Evolutionary conservation across 768 basidiomycete species (phyloP).

Genomic region (Mycena vulgaris): DNA sequence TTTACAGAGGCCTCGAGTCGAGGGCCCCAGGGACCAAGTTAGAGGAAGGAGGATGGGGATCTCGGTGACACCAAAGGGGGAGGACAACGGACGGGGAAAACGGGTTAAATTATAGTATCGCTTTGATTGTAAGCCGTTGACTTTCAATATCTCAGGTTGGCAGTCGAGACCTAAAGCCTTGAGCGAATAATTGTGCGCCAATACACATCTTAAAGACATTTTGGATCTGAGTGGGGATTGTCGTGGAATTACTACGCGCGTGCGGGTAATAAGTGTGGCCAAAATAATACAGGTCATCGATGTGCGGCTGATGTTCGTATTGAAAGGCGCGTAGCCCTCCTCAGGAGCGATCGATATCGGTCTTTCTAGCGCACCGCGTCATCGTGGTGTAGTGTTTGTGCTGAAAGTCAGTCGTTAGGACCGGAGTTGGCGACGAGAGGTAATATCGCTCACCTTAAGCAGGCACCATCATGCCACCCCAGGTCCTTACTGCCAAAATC

Average conservation of each 20-base stretch:
- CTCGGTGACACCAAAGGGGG: neutral
- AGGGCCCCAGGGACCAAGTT: constrained; percentile 8
- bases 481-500: constrained; percentile 79
- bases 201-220: too few species aligned
- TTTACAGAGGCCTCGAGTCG: neutral
- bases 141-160: too few species aligned
- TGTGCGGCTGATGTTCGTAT: neutral
- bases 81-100: neutral
- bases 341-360: neutral
- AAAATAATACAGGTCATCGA: neutral
- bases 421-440: neutral
- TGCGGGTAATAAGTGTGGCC: neutral
- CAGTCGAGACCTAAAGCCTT: too few species aligned
- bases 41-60: constrained; percentile 1
- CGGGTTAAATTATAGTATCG: neutral
- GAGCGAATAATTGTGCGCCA: too few species aligned
- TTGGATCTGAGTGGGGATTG: too few species aligned
- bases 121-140: neutral
- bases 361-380: neutral
- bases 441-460: constrained; percentile 53
- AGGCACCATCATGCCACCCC: constrained; percentile 85
- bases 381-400: neutral
- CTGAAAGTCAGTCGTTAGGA: neutral
- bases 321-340: neutral
- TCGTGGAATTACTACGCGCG: constrained; percentile 11